Percentiles rank a stretch among this genome's conserved stretches.
These are phyloP conservation scores for Boletus tylopilopsis DNA, from an alignment of 768 basidiomycete genomes.

Conservation along the genomic window DNA sequence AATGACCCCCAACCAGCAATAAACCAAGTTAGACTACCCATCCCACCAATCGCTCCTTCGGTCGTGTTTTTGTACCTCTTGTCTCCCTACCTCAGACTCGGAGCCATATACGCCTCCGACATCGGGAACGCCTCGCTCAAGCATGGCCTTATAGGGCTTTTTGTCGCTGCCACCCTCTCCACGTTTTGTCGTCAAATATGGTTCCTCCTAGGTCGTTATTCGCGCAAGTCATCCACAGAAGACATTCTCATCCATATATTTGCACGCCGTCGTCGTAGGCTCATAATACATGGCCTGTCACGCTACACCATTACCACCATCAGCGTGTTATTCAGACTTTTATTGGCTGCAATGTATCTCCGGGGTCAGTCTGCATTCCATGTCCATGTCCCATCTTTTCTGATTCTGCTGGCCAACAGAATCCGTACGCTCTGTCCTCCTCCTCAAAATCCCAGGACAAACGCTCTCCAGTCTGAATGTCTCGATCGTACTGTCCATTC, in stretches of 20 bases:
- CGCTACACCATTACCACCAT: constrained; percentile 42
- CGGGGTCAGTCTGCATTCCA: constrained; percentile 45
- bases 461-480: constrained; percentile 38
- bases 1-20: constrained; percentile 3
- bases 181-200: constrained; percentile 64
- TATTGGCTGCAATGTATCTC: constrained; percentile 60
- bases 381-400: not conserved
- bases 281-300: constrained; percentile 41
- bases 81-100: constrained; percentile 65
- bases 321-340: constrained; percentile 44
- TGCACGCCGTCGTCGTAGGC: constrained; percentile 51
- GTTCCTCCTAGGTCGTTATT: constrained; percentile 75
- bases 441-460: constrained; percentile 40
- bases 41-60: constrained; percentile 53
- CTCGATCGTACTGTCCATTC: constrained; percentile 39
- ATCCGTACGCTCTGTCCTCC: constrained; percentile 49
- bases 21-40: constrained; percentile 4
- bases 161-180: constrained; percentile 54
- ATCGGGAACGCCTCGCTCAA: constrained; percentile 42
- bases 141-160: constrained; percentile 45
- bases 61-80: constrained; percentile 67
- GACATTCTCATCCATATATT: constrained; percentile 63
- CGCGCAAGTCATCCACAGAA: constrained; percentile 60
- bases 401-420: constrained; percentile 36
- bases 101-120: constrained; percentile 59